Percentiles rank a stretch among this genome's conserved stretches.
These are phyloP conservation scores for Pulveroboletus sp. DNA, from an alignment of 1,284 basidiomycete genomes.

Conservation along the genomic window DNA sequence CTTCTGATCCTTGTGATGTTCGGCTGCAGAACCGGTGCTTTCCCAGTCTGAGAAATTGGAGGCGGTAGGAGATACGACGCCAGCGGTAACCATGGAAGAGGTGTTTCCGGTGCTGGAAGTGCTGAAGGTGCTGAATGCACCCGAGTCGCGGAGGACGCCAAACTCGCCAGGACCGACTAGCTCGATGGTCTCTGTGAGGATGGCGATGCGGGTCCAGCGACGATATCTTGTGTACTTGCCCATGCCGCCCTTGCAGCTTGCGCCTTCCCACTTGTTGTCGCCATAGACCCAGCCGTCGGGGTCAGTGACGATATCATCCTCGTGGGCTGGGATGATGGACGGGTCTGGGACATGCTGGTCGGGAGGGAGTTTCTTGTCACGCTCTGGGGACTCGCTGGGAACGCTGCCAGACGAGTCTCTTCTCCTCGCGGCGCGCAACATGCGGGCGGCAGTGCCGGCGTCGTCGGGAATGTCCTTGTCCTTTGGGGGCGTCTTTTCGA, in stretches of 20 bases:
- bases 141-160: slow-evolving; percentile 34
- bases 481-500: slow-evolving; percentile 62
- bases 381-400: slow-evolving; percentile 26
- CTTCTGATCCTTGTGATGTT: slow-evolving; percentile 24
- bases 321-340: slow-evolving; percentile 29
- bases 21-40: slow-evolving; percentile 30
- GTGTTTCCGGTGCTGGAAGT: slow-evolving; percentile 19
- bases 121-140: slow-evolving; percentile 17
- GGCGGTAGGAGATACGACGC: slow-evolving; percentile 29
- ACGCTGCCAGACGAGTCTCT: slow-evolving; percentile 17
- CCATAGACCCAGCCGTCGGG: slow-evolving; percentile 91
- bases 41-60: slow-evolving; percentile 37
- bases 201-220: slow-evolving; percentile 82
- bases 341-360: slow-evolving; percentile 25
- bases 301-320: slow-evolving; percentile 66
- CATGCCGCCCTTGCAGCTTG: slow-evolving; percentile 76
- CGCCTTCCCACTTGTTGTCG: slow-evolving; percentile 94
- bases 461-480: slow-evolving; percentile 47
- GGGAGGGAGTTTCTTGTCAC: slow-evolving; percentile 13
- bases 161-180: slow-evolving; percentile 44
- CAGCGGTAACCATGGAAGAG: slow-evolving; percentile 30
- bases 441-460: slow-evolving; percentile 31
- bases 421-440: slow-evolving; percentile 32
- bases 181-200: slow-evolving; percentile 73
- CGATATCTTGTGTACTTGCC: slow-evolving; percentile 88